phyloP scores from a whole-genome alignment of 2,329 filamentous ascomycete genomes.

The Fusarium gaditjirri region DNA sequence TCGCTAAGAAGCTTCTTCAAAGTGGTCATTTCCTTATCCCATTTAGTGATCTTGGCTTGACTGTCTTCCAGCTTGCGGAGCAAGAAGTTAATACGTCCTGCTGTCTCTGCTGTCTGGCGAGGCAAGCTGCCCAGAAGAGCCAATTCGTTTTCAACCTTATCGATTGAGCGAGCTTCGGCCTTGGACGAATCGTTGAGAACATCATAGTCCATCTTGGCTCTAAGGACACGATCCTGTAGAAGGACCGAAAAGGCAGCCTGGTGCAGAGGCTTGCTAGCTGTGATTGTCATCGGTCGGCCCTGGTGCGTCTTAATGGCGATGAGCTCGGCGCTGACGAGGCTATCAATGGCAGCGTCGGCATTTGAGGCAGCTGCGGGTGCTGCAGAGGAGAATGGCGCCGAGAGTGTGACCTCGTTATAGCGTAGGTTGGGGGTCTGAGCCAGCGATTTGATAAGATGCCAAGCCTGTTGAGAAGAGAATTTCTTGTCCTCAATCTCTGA shows the following conservation, averaged over 20 bases:
- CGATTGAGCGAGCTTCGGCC: conserved; percentile 78
- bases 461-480: conserved; percentile 89
- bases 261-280: conserved; percentile 86
- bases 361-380: conserved; percentile 55
- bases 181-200: conserved; percentile 75
- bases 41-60: conserved; percentile 78
- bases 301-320: conserved; percentile 78
- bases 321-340: conserved; percentile 85
- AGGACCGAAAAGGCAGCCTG: conserved; percentile 82
- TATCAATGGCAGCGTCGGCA: conserved; percentile 80
- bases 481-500: conserved; percentile 61
- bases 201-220: conserved; percentile 77
- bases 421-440: conserved; percentile 74
- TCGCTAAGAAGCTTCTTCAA: conserved; percentile 73
- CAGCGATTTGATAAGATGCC: conserved; percentile 85
- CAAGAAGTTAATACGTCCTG: conserved; percentile 75
- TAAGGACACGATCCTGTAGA: conserved; percentile 76
- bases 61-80: conserved; percentile 77
- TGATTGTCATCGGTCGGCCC: conserved; percentile 81
- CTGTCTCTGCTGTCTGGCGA: conserved; percentile 75
- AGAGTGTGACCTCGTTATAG: conserved; percentile 87
- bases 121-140: conserved; percentile 75
- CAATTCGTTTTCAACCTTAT: conserved; percentile 83
- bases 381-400: conserved; percentile 73
- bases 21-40: conserved; percentile 75